Conservation (phyloP, 2,329 filamentous ascomycete genomes). For the Didymella pomorum region DNA sequence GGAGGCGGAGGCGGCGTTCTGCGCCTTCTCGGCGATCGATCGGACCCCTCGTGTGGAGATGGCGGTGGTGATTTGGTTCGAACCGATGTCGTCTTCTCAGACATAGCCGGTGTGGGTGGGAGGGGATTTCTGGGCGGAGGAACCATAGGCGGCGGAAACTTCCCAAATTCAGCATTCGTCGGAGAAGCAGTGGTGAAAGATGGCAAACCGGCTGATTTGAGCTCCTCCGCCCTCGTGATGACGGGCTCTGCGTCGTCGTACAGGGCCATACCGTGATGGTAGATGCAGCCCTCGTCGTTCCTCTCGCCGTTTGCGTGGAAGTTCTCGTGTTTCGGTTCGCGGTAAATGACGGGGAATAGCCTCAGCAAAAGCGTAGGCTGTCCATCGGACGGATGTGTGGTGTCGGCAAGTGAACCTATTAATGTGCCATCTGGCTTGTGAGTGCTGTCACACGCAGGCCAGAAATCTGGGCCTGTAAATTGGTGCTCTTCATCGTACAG, state of each 20-base stretch:
- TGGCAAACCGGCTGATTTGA: conserved; percentile 51
- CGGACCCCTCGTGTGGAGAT: conserved; percentile 30
- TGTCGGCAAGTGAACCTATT: conserved; percentile 40
- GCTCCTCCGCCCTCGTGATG: conserved; percentile 44
- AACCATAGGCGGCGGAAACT: conserved; percentile 49
- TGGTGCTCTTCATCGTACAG: conserved; percentile 45
- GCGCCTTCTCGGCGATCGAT: conserved; percentile 20
- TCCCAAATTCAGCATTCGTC: conserved; percentile 48
- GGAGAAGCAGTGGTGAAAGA: conserved; percentile 47
- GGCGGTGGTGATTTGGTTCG: conserved; percentile 27
- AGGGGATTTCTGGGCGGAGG: conserved; percentile 42
- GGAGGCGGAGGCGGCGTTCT: conserved; percentile 32
- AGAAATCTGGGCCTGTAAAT: conserved; percentile 44
- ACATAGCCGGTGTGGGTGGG: conserved; percentile 35
- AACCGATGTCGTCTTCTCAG: conserved; percentile 21
- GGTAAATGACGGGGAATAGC: conserved; percentile 61
- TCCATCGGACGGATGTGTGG: conserved; percentile 35
- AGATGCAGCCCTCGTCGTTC: conserved; percentile 58
- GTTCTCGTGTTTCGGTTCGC: conserved; percentile 59
- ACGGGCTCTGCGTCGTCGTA: conserved; percentile 57
- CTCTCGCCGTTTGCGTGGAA: conserved; percentile 54
- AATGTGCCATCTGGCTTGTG: conserved; percentile 40
- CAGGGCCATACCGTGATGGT: conserved; percentile 59
- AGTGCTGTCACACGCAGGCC: conserved; percentile 46
- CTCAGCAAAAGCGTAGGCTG: conserved; percentile 58